Conservation (phyloP, 2,329 filamentous ascomycete species). For the Lizonia empirigonia region DNA sequence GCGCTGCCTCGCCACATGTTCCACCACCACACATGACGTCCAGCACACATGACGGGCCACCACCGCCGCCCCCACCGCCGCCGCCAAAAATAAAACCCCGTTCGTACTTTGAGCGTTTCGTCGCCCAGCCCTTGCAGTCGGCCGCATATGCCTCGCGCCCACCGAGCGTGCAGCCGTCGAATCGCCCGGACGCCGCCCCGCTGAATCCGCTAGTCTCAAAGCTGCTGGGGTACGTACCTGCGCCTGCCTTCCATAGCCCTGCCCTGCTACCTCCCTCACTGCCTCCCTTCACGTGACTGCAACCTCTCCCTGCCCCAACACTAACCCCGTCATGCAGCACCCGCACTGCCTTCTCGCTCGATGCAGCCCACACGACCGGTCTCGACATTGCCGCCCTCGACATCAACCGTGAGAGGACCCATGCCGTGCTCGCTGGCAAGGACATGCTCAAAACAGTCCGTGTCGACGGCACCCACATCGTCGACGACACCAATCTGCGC, state of each 20-base stretch:
- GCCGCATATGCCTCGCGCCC: conserved; percentile 59
- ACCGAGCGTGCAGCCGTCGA: conserved; percentile 57
- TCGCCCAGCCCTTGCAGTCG: conserved; percentile 58
- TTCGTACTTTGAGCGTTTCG: conserved; percentile 57
- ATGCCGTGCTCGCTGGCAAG: conserved; percentile 68
- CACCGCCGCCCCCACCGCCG: conserved; percentile 45
- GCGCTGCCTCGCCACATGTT: conserved; percentile 9
- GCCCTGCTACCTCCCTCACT: neutral
- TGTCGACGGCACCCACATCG: conserved; percentile 61
- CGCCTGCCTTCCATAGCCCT: neutral
- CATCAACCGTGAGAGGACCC: conserved; percentile 66
- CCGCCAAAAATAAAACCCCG: conserved; percentile 37
- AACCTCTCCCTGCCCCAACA: neutral
- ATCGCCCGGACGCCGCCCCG: conserved; percentile 45
- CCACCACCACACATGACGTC: conserved; percentile 9
- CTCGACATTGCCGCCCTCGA: conserved; percentile 67
- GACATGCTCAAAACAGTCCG: conserved; percentile 70
- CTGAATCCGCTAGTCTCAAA: conserved; percentile 46
- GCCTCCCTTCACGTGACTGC: neutral
- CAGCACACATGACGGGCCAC: conserved; percentile 32
- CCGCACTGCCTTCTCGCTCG: conserved; percentile 58
- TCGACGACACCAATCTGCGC: conserved; percentile 68
- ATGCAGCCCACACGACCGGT: conserved; percentile 67
- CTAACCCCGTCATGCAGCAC: conserved; percentile 34
- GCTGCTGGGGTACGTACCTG: conserved; percentile 42